Evolutionary conservation across 1,284 basidiomycete genomes (phyloP).

Genomic region (Ceratobasidium sp.): DNA sequence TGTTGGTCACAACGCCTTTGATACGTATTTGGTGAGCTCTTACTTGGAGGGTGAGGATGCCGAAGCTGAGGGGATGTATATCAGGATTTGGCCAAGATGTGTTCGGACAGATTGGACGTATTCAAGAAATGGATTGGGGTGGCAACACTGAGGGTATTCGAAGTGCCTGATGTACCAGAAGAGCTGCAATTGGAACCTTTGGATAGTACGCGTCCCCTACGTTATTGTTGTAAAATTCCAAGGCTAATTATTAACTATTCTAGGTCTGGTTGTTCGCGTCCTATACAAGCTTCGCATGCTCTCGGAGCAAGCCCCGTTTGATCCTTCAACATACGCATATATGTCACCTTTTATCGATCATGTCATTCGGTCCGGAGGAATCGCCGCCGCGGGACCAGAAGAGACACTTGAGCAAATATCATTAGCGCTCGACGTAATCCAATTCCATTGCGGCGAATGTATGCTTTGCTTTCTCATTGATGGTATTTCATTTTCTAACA

Average conservation of each 20-base stretch:
- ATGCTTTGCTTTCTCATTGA: constrained; percentile 50
- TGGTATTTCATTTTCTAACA: not conserved
- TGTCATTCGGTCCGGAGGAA: constrained; percentile 76
- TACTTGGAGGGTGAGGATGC: not conserved
- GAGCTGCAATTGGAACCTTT: constrained; percentile 78
- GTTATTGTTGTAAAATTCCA: constrained; percentile 2
- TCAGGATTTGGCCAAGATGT: constrained; percentile 71
- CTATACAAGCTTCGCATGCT: constrained; percentile 87
- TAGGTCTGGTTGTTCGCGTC: constrained; percentile 84
- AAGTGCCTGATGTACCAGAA: constrained; percentile 73
- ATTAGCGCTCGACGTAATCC: constrained; percentile 85
- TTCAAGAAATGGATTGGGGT: constrained; percentile 79
- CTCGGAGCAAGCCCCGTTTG: constrained; percentile 84
- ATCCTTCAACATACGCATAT: constrained; percentile 87
- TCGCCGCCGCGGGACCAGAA: constrained; percentile 71
- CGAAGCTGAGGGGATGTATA: constrained; percentile 4
- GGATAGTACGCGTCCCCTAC: constrained; percentile 61
- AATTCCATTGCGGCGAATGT: constrained; percentile 89
- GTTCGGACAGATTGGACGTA: constrained; percentile 75
- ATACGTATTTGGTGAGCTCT: constrained; percentile 76
- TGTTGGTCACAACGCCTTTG: constrained; percentile 70
- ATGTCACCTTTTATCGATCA: constrained; percentile 79
- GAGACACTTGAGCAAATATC: constrained; percentile 89
- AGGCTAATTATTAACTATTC: constrained; percentile 29
- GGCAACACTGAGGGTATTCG: constrained; percentile 78